Conservation (phyloP, 345 rosid genomes). For the Citrus glauca region DNA sequence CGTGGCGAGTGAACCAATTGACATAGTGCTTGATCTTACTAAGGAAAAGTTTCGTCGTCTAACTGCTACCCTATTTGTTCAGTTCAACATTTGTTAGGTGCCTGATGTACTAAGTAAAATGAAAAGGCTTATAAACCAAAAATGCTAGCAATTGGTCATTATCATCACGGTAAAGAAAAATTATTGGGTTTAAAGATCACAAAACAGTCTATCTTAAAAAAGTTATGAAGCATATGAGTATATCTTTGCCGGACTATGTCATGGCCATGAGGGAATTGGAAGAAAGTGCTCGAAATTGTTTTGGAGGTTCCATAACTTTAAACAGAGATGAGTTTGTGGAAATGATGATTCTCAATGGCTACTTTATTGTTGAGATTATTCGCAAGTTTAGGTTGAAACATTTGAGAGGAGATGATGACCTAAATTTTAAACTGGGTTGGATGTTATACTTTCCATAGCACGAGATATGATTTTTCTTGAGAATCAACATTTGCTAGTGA, state of each 20-base stretch:
- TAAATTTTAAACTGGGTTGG: too few species aligned
- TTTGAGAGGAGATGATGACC: too few species aligned
- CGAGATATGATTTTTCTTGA: too few species aligned
- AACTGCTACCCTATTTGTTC: not conserved
- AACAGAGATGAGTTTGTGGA: constrained; percentile 8
- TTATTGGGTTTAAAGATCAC: constrained; percentile 6
- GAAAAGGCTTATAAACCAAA: constrained; percentile 17
- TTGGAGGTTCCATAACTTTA: not conserved
- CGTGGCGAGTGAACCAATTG: too few species aligned
- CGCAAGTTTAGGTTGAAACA: not conserved
- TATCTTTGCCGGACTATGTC: not conserved
- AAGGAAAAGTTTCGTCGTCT: too few species aligned
- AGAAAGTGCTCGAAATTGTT: constrained; percentile 16
- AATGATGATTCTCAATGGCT: constrained; percentile 32
- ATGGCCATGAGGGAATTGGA: not conserved
- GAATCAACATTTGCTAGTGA: too few species aligned
- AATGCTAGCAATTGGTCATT: constrained; percentile 19
- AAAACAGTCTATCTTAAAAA: constrained; percentile 6
- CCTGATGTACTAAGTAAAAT: not conserved
- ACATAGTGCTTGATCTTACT: too few species aligned
- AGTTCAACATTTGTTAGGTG: constrained; percentile 3
- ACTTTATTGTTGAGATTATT: constrained; percentile 11
- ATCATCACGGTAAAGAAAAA: constrained; percentile 1
- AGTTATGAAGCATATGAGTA: not conserved
- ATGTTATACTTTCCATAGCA: too few species aligned